Percentiles rank a stretch among this genome's conserved stretches.
These are phyloP conservation scores for Thielaviopsis populi DNA, from an alignment of 2,329 filamentous ascomycete genomes.

Conservation along the genomic window DNA sequence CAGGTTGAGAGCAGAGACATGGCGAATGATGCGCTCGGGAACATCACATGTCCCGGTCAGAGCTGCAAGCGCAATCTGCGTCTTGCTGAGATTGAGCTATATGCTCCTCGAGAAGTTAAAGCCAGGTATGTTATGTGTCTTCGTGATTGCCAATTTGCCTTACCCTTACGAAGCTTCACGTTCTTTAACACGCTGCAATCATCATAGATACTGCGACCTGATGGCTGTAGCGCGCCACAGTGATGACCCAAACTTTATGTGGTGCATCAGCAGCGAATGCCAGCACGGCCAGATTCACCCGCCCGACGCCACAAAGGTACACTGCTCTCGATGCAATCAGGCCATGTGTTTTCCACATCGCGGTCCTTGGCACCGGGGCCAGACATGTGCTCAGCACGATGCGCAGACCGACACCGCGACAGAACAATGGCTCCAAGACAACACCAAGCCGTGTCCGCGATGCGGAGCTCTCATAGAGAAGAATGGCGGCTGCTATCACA, in stretches of 20 bases:
- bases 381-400: neutral
- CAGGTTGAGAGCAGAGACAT: neutral
- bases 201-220: neutral
- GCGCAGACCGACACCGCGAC: neutral
- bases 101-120: neutral
- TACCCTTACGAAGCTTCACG: neutral
- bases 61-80: slow-evolving; percentile 3
- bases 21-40: neutral
- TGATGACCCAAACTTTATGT: slow-evolving; percentile 54
- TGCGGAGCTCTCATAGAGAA: neutral
- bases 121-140: neutral
- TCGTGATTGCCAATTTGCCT: neutral
- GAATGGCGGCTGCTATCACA: slow-evolving; percentile 7
- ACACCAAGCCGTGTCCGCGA: neutral
- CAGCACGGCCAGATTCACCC: slow-evolving; percentile 54
- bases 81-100: slow-evolving; percentile 1
- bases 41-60: neutral
- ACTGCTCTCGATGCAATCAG: slow-evolving; percentile 33
- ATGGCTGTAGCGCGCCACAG: neutral
- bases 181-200: neutral
- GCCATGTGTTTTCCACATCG: slow-evolving; percentile 5
- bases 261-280: slow-evolving; percentile 58
- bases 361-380: slow-evolving; percentile 1
- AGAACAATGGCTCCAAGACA: neutral
- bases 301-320: slow-evolving; percentile 51